Evolutionary conservation across 2,329 filamentous ascomycete species (phyloP), one percentile per base, ranked within the genome.

Genomic region (Ascochyta lentis): DNA sequence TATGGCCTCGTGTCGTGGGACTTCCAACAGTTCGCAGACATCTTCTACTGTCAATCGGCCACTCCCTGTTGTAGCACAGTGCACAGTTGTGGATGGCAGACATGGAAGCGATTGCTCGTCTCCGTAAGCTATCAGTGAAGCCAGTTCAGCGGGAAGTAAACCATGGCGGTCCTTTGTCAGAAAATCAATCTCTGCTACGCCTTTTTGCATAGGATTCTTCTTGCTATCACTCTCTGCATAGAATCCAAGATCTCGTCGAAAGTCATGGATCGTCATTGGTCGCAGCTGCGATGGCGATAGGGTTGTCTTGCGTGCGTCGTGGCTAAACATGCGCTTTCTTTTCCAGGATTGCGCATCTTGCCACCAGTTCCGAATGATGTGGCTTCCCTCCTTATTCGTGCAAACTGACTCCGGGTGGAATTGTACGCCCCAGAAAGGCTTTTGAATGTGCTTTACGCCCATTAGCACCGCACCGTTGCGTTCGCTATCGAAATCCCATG

Each of bases 381-480:
- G 77, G 19, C 82, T 84, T 1, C 89, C 88, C 56, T 84, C 83
- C 3, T 80, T 77, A 35, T 91, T 89, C 4, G 92, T 96, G 72
- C 92, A 96, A 13, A 92, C 85, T 0, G 91, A 96, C 74, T 97
- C 92, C 0, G 92, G 92, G 69, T 96, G 92, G 66, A 95, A 96
- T 70, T 96, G 93, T 16, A 96, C 81, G 0, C 90, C 93, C 88
- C 90, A 96, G 60, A 94, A 90, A 0, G 93, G 92, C 61, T 86
- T 88, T 1, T 61, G 69, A 16, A 72, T 76, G 72, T 96, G 92
- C 60, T 82, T 85, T 15, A 88, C 86, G 0, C 84, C 90, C 91
- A 96, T 96, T n/a, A 95, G 75, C 3, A 92, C 80, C n/a, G 77
- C 72, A 1, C 79, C 82, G 60, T 87, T 86, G 0, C 44, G 52